These are phyloP conservation scores for Aspergillus amoenus DNA, from an alignment of 2,329 filamentous ascomycete species.

Conservation along the genomic window DNA sequence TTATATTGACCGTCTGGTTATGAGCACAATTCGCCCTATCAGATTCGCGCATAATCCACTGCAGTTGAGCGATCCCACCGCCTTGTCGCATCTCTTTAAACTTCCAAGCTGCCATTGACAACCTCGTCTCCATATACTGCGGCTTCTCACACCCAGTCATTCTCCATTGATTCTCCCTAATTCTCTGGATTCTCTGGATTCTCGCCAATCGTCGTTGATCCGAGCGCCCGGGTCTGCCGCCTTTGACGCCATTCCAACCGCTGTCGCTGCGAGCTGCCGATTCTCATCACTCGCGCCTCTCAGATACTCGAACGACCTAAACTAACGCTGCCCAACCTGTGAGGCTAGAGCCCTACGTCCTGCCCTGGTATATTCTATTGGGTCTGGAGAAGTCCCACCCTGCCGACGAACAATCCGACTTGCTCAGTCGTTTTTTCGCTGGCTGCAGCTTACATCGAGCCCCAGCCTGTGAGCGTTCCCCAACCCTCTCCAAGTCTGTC, in stretches of 20 bases:
- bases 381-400: constrained; percentile 7
- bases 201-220: constrained; percentile 5
- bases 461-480: constrained; percentile 19
- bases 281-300: constrained; percentile 4
- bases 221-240: constrained; percentile 13
- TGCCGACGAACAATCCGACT: constrained; percentile 3
- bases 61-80: background rate
- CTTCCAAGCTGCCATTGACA: background rate
- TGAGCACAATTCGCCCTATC: background rate
- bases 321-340: constrained; percentile 37
- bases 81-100: background rate
- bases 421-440: constrained; percentile 4
- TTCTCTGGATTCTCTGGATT: background rate
- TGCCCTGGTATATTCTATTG: constrained; percentile 20
- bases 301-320: constrained; percentile 5
- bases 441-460: constrained; percentile 16
- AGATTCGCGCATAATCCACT: background rate
- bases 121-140: background rate
- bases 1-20: background rate
- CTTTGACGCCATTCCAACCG: constrained; percentile 15
- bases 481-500: constrained; percentile 10
- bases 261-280: background rate
- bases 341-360: constrained; percentile 35
- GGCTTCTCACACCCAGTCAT: background rate
- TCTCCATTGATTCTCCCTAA: background rate